A percentile compares a stretch with the other conserved stretches of the same genome.
These are phyloP conservation scores for Blastobotrys raffinosifermentans DNA, from an alignment of 1,139 yeast genomes.

Conservation along the genomic window DNA sequence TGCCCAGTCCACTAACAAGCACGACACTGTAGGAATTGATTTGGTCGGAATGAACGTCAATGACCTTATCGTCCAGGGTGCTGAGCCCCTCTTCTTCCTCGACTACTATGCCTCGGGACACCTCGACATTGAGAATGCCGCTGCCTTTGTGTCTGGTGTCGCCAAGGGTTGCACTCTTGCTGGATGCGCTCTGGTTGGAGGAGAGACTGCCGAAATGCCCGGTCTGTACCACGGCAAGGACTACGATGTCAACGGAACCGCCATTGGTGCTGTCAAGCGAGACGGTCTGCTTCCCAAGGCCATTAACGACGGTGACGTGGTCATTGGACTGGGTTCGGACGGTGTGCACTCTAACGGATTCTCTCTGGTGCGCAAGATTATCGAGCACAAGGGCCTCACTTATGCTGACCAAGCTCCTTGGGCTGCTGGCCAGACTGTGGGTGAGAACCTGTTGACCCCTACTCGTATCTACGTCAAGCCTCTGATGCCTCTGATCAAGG, in stretches of 20 bases:
- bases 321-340: slow-evolving; percentile 81
- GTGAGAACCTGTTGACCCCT: slow-evolving; percentile 81
- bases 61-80: slow-evolving; percentile 97
- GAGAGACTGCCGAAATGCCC: slow-evolving; percentile 99
- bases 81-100: slow-evolving; percentile 91
- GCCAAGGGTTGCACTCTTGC: slow-evolving; percentile 94
- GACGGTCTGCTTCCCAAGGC: slow-evolving; percentile 66
- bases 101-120: slow-evolving; percentile 97
- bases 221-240: slow-evolving; percentile 95
- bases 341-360: slow-evolving; percentile 97
- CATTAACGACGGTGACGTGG: slow-evolving; percentile 73
- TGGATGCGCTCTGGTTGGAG: slow-evolving; percentile 98
- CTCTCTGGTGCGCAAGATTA: slow-evolving; percentile 90
- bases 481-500: slow-evolving; percentile 63
- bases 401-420: slow-evolving; percentile 84
- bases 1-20: slow-evolving; percentile 85
- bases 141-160: slow-evolving; percentile 89
- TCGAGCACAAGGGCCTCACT: slow-evolving; percentile 63
- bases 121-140: slow-evolving; percentile 75
- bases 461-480: slow-evolving; percentile 94
- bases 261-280: slow-evolving; percentile 96
- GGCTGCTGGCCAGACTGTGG: slow-evolving; percentile 67
- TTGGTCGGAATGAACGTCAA: slow-evolving; percentile 98
- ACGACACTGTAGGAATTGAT: slow-evolving; percentile 96
- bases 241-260: slow-evolving; percentile 97